Conservation (phyloP, 1,139 yeast genomes). For the Petasospora rhodanensis region DNA sequence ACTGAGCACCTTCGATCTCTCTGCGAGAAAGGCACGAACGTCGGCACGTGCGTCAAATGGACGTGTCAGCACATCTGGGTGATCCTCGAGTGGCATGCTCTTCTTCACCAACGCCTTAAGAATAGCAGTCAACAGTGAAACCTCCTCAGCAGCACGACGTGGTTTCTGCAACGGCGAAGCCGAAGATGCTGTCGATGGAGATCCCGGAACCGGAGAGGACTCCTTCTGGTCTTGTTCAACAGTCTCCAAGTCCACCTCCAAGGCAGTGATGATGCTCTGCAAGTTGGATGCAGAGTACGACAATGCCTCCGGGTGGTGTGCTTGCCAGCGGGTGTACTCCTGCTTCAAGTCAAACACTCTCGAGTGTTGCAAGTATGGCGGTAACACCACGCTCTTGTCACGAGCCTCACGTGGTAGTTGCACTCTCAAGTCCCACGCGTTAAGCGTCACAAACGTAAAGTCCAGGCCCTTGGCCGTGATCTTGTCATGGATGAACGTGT, state of each 20-base stretch:
- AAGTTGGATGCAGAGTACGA: conserved; percentile 48
- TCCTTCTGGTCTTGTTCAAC: no score
- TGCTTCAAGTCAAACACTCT: conserved; percentile 69
- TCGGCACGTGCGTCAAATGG: conserved; percentile 79
- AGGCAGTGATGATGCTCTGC: conserved; percentile 50
- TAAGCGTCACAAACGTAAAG: conserved; percentile 64
- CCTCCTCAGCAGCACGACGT: conserved; percentile 31
- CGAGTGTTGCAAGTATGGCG: conserved; percentile 73
- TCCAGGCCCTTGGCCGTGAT: conserved; percentile 42
- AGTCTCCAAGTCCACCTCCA: conserved; percentile 45
- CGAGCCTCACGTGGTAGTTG: conserved; percentile 78
- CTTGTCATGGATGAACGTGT: conserved; percentile 42
- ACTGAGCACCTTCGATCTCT: conserved; percentile 73
- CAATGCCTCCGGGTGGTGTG: conserved; percentile 57
- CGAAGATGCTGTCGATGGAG: no score
- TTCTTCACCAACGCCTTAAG: conserved; percentile 49
- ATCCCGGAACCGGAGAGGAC: no score
- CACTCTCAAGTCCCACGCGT: conserved; percentile 68
- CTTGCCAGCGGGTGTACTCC: conserved; percentile 72
- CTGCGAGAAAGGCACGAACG: conserved; percentile 59
- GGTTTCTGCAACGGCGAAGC: no score
- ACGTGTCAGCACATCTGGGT: conserved; percentile 53
- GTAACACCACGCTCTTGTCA: conserved; percentile 68
- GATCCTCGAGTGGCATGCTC: conserved; percentile 50
- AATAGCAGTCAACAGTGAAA: conserved; percentile 38